Conservation (phyloP, 352 stramenopile genomes). For the Thraustochytrium striatum region DNA sequence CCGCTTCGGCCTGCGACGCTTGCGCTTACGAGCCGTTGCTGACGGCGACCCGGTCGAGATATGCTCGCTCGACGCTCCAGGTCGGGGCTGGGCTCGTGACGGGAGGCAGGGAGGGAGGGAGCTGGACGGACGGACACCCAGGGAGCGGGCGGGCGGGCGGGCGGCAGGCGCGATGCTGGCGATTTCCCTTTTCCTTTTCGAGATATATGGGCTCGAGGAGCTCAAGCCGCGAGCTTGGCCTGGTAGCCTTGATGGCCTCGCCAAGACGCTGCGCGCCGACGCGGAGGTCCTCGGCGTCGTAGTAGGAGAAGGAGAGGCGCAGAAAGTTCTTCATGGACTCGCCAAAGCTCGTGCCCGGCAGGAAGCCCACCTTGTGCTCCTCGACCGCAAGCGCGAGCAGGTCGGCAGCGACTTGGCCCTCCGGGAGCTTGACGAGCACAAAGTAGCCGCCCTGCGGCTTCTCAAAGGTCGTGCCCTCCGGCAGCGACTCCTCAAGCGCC, state of each 20-base stretch:
- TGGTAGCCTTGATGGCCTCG: constrained; percentile 49
- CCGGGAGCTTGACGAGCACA: constrained; percentile 67
- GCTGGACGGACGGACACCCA: too few relatives aligned
- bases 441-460: constrained; percentile 74
- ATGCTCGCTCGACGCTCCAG: too few relatives aligned
- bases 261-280: constrained; percentile 63
- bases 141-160: too few relatives aligned
- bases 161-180: too few relatives aligned
- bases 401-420: constrained; percentile 58
- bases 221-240: constrained; percentile 50
- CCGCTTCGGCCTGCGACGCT: too few relatives aligned
- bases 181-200: too few relatives aligned
- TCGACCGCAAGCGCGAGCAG: constrained; percentile 60
- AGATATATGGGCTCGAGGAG: constrained; percentile 51
- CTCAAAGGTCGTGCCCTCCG: constrained; percentile 60
- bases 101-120: too few relatives aligned
- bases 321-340: constrained; percentile 78
- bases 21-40: too few relatives aligned
- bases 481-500: constrained; percentile 64
- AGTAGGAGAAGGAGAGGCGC: constrained; percentile 74
- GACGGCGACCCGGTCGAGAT: too few relatives aligned
- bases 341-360: constrained; percentile 66
- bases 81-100: too few relatives aligned
- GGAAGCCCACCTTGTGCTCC: constrained; percentile 67
- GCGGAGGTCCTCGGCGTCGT: constrained; percentile 67